Evolutionary conservation across 108 stramenopile species (phyloP).

Genomic region (Chaetoceros tenuissimus): DNA sequence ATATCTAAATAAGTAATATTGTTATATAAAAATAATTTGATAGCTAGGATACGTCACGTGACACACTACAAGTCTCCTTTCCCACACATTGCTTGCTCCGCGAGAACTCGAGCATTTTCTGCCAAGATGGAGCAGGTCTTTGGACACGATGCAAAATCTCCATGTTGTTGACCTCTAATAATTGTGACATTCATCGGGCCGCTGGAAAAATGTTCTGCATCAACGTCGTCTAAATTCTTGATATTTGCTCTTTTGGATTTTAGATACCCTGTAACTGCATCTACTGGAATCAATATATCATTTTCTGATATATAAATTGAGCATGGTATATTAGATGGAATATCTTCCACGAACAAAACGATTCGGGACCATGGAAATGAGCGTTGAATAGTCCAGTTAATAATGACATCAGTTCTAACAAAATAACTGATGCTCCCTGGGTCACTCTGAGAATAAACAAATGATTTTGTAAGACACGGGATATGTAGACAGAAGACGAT

Average conservation of each 20-base stretch:
- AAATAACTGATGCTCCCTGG: constrained; percentile 66
- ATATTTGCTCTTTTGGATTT: constrained; percentile 45
- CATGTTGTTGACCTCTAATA: constrained; percentile 57
- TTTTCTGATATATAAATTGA: constrained; percentile 64
- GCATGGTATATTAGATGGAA: constrained; percentile 47
- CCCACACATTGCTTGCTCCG: constrained; percentile 1
- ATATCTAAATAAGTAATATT: no score
- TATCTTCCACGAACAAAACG: constrained; percentile 62
- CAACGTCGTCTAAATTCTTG: constrained; percentile 27
- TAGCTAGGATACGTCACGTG: no score
- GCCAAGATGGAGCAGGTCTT: background rate
- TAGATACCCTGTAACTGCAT: constrained; percentile 55
- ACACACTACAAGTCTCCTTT: background rate
- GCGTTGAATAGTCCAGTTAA: constrained; percentile 78
- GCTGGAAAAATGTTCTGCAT: constrained; percentile 25
- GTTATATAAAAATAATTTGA: no score
- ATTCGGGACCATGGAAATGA: constrained; percentile 83
- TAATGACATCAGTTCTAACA: constrained; percentile 74
- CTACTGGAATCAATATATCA: constrained; percentile 71
- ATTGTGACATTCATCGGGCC: constrained; percentile 48
- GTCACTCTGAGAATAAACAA: constrained; percentile 74
- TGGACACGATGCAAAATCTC: constrained; percentile 26
- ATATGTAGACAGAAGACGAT: constrained; percentile 79
- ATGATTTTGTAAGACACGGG: constrained; percentile 62
- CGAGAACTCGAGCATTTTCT: background rate